Conservation (phyloP, 2,329 filamentous ascomycete species). For the Apiospora aurea region DNA sequence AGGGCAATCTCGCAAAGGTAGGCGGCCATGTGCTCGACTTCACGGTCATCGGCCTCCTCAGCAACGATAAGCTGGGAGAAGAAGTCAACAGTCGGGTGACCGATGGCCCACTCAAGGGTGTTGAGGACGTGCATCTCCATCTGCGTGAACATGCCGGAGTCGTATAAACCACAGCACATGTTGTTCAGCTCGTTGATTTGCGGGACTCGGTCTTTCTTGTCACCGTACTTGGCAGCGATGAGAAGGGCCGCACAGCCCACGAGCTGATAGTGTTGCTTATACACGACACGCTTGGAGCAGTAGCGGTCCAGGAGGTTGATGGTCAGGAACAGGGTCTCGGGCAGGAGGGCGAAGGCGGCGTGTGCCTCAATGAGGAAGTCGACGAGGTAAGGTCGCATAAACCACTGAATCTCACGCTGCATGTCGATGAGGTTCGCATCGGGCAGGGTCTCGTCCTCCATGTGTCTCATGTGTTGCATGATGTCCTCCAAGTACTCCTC, state of each 20-base stretch:
- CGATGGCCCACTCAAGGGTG: slow-evolving; percentile 94
- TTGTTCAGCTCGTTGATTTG: slow-evolving; percentile 97
- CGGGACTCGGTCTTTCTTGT: slow-evolving; percentile 98
- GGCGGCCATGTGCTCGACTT: slow-evolving; percentile 92
- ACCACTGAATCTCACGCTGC: slow-evolving; percentile 99
- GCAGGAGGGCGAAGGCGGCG: slow-evolving; percentile 89
- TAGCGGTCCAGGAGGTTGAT: slow-evolving; percentile 97
- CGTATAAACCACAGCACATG: slow-evolving; percentile 98
- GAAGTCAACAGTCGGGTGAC: slow-evolving; percentile 93
- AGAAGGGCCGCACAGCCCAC: slow-evolving; percentile 95
- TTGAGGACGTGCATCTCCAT: slow-evolving; percentile 99
- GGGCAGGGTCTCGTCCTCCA: slow-evolving; percentile 94
- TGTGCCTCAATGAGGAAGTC: slow-evolving; percentile 99
- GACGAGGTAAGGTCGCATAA: slow-evolving; percentile 97
- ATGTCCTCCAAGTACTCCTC: slow-evolving; percentile 96
- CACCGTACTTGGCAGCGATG: slow-evolving; percentile 97
- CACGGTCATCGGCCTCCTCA: slow-evolving; percentile 79
- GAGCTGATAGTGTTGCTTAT: slow-evolving; percentile 98
- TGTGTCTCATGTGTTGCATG: slow-evolving; percentile 90
- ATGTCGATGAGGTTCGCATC: slow-evolving; percentile 99
- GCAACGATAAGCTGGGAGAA: slow-evolving; percentile 89
- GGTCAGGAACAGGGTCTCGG: slow-evolving; percentile 93
- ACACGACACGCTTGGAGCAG: slow-evolving; percentile 96
- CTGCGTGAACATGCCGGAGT: slow-evolving; percentile 99
- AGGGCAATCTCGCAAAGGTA: slow-evolving; percentile 96